Percentiles rank a stretch among this genome's conserved stretches.
Conservation (phyloP, 1,284 basidiomycete species). For the Pisolithus thermaeus region DNA sequence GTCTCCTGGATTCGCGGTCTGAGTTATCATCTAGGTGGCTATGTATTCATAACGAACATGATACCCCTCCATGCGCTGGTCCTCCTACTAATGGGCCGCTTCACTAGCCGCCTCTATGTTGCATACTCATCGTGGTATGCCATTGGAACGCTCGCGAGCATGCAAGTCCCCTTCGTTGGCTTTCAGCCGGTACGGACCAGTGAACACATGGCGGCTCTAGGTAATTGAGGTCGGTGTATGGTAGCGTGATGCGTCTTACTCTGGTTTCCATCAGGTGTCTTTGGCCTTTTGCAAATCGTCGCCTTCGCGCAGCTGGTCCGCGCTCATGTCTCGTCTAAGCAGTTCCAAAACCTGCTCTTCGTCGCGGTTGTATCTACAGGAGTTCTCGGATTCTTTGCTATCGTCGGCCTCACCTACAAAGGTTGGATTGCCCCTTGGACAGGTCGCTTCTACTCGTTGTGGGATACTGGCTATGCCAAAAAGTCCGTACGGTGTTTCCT, state of each 20-base stretch:
- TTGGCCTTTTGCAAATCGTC: constrained; percentile 94
- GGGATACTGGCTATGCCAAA: constrained; percentile 99
- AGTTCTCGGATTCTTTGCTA: constrained; percentile 65
- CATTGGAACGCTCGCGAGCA: constrained; percentile 93
- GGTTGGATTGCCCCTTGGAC: constrained; percentile 99
- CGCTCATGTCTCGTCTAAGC: constrained; percentile 86
- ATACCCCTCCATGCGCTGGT: constrained; percentile 93
- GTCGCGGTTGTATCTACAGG: constrained; percentile 66
- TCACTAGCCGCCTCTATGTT: constrained; percentile 87
- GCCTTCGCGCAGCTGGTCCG: constrained; percentile 91
- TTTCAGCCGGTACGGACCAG: constrained; percentile 98
- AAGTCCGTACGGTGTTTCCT: constrained; percentile 50
- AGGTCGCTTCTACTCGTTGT: constrained; percentile 97
- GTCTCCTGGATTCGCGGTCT: constrained; percentile 4
- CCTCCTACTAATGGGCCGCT: constrained; percentile 96
- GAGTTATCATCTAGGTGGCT: constrained; percentile 60
- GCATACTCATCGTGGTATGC: constrained; percentile 98
- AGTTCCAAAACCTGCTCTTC: constrained; percentile 83
- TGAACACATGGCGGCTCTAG: constrained; percentile 98
- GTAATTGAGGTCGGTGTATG: constrained; percentile 28
- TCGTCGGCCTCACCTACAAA: constrained; percentile 82
- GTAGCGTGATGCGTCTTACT: background rate
- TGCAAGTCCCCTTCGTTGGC: constrained; percentile 99
- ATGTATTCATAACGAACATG: constrained; percentile 99
- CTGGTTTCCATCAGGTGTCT: constrained; percentile 58